Percentiles rank a stretch among this genome's conserved stretches.
phyloP scores from a whole-genome alignment of 805 yeast species.

The Spathaspora passalidarum region DNA sequence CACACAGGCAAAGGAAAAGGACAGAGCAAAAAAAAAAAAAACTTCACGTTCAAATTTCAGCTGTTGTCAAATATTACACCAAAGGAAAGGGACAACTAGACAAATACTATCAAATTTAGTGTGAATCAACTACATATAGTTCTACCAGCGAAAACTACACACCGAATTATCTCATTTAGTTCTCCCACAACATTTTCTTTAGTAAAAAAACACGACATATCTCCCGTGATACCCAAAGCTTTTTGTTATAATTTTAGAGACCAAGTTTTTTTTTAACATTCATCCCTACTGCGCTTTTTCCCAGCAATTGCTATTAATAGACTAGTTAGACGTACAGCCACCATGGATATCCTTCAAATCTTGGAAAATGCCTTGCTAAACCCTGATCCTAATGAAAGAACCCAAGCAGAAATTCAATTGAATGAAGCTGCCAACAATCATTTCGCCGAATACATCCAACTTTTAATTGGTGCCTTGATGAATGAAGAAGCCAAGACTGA shows the following conservation, averaged over 20 bases:
- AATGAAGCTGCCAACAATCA: constrained; percentile 67
- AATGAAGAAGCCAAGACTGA: constrained; percentile 65
- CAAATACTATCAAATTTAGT: not conserved
- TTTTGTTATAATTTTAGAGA: no score
- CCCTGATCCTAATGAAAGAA: constrained; percentile 63
- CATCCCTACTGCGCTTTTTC: no score
- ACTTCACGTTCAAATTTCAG: not conserved
- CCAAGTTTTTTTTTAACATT: no score
- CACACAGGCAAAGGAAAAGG: not conserved
- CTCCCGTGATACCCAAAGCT: no score
- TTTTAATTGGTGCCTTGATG: constrained; percentile 69
- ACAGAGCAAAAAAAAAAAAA: not conserved
- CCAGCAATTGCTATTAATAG: no score
- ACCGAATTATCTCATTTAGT: no score
- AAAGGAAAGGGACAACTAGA: not conserved
- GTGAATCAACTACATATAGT: no score
- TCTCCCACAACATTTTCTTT: no score
- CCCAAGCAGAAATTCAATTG: constrained; percentile 77
- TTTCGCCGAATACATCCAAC: constrained; percentile 69
- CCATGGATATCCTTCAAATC: constrained; percentile 55
- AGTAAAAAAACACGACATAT: no score
- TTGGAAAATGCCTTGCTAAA: constrained; percentile 78
- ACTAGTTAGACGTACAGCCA: no score
- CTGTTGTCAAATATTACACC: not conserved
- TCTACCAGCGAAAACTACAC: no score